Conservation (phyloP, 2,329 filamentous ascomycete species). For the Tolypocladium ophioglossoides region DNA sequence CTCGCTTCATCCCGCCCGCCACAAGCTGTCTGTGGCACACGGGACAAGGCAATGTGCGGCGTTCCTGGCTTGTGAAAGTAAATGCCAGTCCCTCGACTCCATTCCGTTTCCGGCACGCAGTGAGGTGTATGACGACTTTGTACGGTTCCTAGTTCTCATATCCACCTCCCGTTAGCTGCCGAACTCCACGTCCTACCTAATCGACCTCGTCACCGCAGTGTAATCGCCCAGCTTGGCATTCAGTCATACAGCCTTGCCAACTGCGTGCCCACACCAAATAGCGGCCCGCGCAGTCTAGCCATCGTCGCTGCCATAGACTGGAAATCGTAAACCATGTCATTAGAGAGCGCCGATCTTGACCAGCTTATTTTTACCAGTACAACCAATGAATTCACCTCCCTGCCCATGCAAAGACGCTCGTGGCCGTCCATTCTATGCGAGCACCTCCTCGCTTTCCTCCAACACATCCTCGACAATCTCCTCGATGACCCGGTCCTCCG, state of each 20-base stretch:
- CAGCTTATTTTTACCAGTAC: constrained; percentile 21
- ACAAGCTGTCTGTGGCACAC: background rate
- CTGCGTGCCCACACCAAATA: too few relatives aligned
- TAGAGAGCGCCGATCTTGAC: constrained; percentile 17
- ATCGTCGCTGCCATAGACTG: background rate
- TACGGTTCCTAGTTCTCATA: background rate
- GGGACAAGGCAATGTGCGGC: background rate
- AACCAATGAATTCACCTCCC: constrained; percentile 18
- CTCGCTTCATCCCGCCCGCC: background rate
- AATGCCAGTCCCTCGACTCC: background rate
- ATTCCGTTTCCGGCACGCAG: background rate
- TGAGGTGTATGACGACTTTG: background rate
- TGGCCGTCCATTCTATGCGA: constrained; percentile 20
- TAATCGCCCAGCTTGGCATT: background rate
- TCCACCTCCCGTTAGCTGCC: background rate
- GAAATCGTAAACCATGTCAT: background rate
- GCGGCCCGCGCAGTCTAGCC: background rate
- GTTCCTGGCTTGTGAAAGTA: background rate
- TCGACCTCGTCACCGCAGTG: background rate
- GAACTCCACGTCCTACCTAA: background rate
- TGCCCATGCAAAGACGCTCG: constrained; percentile 10
- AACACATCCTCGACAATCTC: constrained; percentile 77
- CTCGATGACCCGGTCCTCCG: constrained; percentile 73
- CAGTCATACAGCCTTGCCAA: too few relatives aligned
- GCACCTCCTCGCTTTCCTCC: constrained; percentile 75